Evolutionary conservation across 495 filamentous ascomycete genomes (phyloP), one percentile per base, ranked within the genome.

Genomic region (Daldinia grandis): DNA sequence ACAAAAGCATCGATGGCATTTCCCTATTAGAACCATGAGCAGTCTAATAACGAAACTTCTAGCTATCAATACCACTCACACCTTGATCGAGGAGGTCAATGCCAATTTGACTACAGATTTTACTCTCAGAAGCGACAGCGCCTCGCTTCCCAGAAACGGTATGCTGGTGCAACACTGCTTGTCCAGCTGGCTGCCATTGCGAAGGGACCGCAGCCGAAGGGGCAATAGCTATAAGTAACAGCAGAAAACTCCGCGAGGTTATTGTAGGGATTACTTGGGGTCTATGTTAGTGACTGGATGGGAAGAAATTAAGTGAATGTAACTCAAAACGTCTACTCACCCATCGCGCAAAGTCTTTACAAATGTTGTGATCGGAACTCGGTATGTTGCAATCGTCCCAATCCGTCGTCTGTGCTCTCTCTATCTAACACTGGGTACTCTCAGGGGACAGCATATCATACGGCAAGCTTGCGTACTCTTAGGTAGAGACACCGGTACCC

Each of bases 71-170:
- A 30, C 3, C 24, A 79, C 80, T 75, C 62, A 84, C 82, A 37
- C 91, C 91, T 58, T 80, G 73, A 54, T 88, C 82, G 49, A 97
- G 76, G 44, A 94, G 84, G 14, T 93, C 85, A 10, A 88, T 87
- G 19, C 93, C 93, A 75, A 95, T 88, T 19, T 87, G 76, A 68
- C 91, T 94, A 72, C 94, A 97, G 70, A 92, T 84, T 0, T 83
- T 78, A 69, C 86, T 93, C 76, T 96, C 92, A 37, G 88, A 90
- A 1, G 93, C 91, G n/a, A 95, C 90, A 40, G 92, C 93, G 0
- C 94, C 93, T 19, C 64, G 56, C n/a, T 62, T 77, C 5, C 73
- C 77, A 5, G 72, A 69, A 25, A 28, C 42, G n/a, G 42, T 40
- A 21, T 57, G 10, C n/a, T 67, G 54, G 17, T 69, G 61, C 5